Percentiles rank a stretch among this genome's conserved stretches.
Conservation (phyloP, 805 yeast species). For the Yarrowia hollandica region DNA sequence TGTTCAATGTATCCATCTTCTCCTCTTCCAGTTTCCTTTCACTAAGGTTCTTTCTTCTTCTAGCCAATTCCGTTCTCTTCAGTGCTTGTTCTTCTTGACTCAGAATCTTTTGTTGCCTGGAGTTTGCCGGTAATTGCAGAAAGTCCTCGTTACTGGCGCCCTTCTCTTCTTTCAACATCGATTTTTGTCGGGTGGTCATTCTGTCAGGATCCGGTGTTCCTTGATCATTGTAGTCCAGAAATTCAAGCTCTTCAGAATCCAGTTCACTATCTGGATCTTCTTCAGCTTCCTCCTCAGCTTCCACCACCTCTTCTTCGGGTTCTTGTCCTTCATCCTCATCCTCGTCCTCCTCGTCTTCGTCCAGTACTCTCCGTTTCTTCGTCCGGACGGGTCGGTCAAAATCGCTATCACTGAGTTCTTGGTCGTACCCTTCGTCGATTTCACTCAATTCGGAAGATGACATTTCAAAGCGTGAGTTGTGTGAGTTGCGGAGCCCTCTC, state of each 20-base stretch:
- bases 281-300: neutral
- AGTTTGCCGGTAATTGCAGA: neutral
- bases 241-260: constrained; percentile 27
- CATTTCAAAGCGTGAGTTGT: too few species aligned
- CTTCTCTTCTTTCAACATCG: constrained; percentile 6
- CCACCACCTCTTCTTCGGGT: neutral
- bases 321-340: neutral
- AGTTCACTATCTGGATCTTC: neutral
- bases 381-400: constrained; percentile 8
- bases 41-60: constrained; percentile 81
- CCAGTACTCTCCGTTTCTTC: neutral
- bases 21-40: constrained; percentile 87
- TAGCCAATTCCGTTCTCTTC: constrained; percentile 81
- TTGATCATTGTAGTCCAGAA: constrained; percentile 20
- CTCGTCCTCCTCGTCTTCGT: neutral
- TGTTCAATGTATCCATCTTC: constrained; percentile 86
- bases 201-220: constrained; percentile 17
- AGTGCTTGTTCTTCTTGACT: constrained; percentile 83
- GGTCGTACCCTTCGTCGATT: constrained; percentile 23
- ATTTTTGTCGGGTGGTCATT: constrained; percentile 18
- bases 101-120: constrained; percentile 51
- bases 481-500: too few species aligned
- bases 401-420: constrained; percentile 4
- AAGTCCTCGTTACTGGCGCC: neutral
- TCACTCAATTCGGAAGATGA: constrained; percentile 25